Conservation (phyloP, 768 basidiomycete genomes). For the Tephrocybe sp. region DNA sequence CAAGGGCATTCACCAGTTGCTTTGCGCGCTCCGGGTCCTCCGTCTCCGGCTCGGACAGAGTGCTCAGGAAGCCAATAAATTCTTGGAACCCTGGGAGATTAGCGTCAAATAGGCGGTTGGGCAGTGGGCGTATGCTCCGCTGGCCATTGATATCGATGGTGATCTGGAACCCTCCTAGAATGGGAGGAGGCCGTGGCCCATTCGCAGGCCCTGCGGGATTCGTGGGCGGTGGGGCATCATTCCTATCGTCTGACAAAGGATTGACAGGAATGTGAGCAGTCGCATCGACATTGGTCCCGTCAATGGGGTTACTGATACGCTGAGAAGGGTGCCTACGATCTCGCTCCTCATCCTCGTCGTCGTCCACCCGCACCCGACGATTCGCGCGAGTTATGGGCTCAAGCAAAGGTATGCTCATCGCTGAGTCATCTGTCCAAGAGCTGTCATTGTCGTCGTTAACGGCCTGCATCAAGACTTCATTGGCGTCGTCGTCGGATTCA, state of each 20-base stretch:
- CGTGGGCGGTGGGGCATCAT: background rate
- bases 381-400: conserved; percentile 28
- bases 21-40: conserved; percentile 73
- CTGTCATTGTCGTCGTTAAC: conserved; percentile 30
- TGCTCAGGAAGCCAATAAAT: conserved; percentile 21
- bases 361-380: conserved; percentile 59
- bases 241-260: background rate
- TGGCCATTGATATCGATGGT: conserved; percentile 20
- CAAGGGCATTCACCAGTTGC: conserved; percentile 60
- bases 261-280: conserved; percentile 4
- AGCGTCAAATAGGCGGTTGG: conserved; percentile 8
- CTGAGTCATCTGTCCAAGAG: conserved; percentile 27
- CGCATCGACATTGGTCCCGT: conserved; percentile 15
- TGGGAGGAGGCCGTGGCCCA: conserved; percentile 3
- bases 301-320: conserved; percentile 36
- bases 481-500: conserved; percentile 22
- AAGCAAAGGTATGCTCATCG: conserved; percentile 27
- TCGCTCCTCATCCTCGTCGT: conserved; percentile 60
- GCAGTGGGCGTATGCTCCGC: conserved; percentile 13
- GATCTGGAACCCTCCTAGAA: conserved; percentile 21
- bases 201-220: background rate
- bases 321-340: conserved; percentile 68
- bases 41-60: conserved; percentile 29
- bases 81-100: conserved; percentile 11
- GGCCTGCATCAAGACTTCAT: conserved; percentile 21